A percentile compares a stretch with the other conserved stretches of the same genome.
These are phyloP conservation scores for Phialophora tarda DNA, from an alignment of 2,329 filamentous ascomycete species.

Conservation along the genomic window DNA sequence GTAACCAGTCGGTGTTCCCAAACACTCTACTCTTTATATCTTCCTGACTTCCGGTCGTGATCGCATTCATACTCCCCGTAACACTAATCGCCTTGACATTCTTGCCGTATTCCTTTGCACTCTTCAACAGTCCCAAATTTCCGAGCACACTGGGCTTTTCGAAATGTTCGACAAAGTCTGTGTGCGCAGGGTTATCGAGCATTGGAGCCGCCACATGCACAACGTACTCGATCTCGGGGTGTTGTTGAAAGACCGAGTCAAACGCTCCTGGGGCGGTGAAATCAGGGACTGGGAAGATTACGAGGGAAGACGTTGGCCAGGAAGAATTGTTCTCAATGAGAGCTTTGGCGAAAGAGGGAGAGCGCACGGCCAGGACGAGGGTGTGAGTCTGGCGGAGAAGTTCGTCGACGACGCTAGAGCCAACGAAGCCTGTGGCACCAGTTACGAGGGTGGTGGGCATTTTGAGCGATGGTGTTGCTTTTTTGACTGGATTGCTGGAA, in stretches of 20 bases:
- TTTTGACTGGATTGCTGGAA: neutral
- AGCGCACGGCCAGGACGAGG: slow-evolving; percentile 66
- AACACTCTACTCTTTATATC: slow-evolving; percentile 29
- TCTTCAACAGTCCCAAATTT: slow-evolving; percentile 24
- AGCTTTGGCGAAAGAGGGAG: slow-evolving; percentile 64
- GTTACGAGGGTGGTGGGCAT: slow-evolving; percentile 70
- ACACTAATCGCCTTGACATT: slow-evolving; percentile 33
- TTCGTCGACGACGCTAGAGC: slow-evolving; percentile 78
- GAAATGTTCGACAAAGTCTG: slow-evolving; percentile 29
- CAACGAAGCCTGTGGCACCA: slow-evolving; percentile 82
- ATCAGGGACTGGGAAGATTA: slow-evolving; percentile 71
- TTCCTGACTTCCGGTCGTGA: slow-evolving; percentile 31
- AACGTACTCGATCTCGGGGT: slow-evolving; percentile 72
- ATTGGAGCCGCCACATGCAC: slow-evolving; percentile 77
- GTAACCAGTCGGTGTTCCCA: slow-evolving; percentile 24
- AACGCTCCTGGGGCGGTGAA: slow-evolving; percentile 73
- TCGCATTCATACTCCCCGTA: slow-evolving; percentile 32
- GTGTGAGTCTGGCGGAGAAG: slow-evolving; percentile 66
- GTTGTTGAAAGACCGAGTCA: slow-evolving; percentile 64
- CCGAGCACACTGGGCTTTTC: slow-evolving; percentile 32
- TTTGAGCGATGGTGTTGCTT: neutral
- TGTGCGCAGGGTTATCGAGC: slow-evolving; percentile 61
- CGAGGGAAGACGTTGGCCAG: slow-evolving; percentile 61
- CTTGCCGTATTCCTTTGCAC: slow-evolving; percentile 25
- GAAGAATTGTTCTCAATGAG: slow-evolving; percentile 61